These are phyloP conservation scores for Pelargonium citronellum DNA, from an alignment of 441 rosid species.

Conservation along the genomic window DNA sequence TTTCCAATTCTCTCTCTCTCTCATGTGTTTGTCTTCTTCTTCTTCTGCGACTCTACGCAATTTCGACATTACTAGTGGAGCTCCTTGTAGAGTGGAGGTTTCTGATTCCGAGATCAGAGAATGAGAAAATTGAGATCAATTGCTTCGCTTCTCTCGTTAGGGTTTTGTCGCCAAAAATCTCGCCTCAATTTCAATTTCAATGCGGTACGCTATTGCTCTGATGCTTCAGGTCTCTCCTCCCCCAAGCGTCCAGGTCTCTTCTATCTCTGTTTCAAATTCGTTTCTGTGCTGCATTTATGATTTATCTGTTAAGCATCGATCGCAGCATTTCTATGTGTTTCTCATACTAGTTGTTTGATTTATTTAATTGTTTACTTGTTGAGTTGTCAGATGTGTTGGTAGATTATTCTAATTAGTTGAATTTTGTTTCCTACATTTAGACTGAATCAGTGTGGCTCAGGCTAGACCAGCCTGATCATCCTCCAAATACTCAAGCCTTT, in stretches of 20 bases:
- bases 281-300: not conserved
- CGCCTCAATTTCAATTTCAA: slow-evolving; percentile 14
- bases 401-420: too few relatives aligned
- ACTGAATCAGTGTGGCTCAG: too few relatives aligned
- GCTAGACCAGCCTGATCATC: too few relatives aligned
- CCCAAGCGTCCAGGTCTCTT: slow-evolving; percentile 37
- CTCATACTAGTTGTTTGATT: too few relatives aligned
- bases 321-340: too few relatives aligned
- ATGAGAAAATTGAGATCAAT: slow-evolving; percentile 38
- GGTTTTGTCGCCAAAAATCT: slow-evolving; percentile 21
- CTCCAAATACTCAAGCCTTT: too few relatives aligned
- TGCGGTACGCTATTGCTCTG: slow-evolving; percentile 35
- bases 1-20: too few relatives aligned
- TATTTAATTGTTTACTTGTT: too few relatives aligned
- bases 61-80: not conserved
- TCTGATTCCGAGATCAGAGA: not conserved
- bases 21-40: too few relatives aligned
- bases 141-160: slow-evolving; percentile 27
- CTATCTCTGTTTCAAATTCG: not conserved
- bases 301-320: too few relatives aligned
- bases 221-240: slow-evolving; percentile 21
- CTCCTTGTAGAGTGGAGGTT: not conserved
- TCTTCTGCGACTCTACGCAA: not conserved
- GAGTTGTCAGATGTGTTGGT: too few relatives aligned
- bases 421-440: too few relatives aligned